A percentile compares a stretch with the other conserved stretches of the same genome.
These are phyloP conservation scores for Camelina sativa DNA, from an alignment of 345 rosid species.

Conservation along the genomic window DNA sequence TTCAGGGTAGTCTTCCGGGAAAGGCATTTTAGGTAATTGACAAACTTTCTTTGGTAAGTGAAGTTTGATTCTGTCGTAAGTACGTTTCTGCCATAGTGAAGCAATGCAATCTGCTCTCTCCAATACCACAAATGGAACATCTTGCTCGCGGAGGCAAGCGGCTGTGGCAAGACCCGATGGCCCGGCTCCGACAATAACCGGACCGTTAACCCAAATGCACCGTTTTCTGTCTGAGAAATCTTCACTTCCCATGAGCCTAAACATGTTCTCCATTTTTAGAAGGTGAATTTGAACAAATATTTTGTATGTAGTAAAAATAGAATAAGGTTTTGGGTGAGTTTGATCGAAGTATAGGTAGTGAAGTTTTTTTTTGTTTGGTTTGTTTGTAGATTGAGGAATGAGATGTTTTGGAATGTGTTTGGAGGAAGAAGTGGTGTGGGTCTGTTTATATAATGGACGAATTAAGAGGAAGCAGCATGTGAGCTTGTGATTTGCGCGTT, in stretches of 20 bases:
- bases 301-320: background rate
- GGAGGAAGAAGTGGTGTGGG: slow-evolving; percentile 31
- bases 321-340: background rate
- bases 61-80: slow-evolving; percentile 80
- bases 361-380: background rate
- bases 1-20: slow-evolving; percentile 75
- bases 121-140: slow-evolving; percentile 69
- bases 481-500: slow-evolving; percentile 39
- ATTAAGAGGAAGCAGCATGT: slow-evolving; percentile 38
- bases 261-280: slow-evolving; percentile 53
- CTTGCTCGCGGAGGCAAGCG: slow-evolving; percentile 72
- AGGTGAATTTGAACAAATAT: slow-evolving; percentile 20
- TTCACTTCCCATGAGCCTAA: slow-evolving; percentile 52
- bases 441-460: slow-evolving; percentile 37
- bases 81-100: slow-evolving; percentile 77
- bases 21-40: slow-evolving; percentile 77
- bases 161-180: slow-evolving; percentile 88
- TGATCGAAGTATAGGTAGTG: slow-evolving; percentile 24
- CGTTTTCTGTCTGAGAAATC: slow-evolving; percentile 48
- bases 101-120: slow-evolving; percentile 88
- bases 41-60: slow-evolving; percentile 83
- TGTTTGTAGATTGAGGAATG: slow-evolving; percentile 22
- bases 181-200: slow-evolving; percentile 82
- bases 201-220: slow-evolving; percentile 72
- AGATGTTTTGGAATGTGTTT: slow-evolving; percentile 41